Evolutionary conservation across 2,329 filamentous ascomycete genomes (phyloP).

Genomic region (Leptosphaerulina australis): DNA sequence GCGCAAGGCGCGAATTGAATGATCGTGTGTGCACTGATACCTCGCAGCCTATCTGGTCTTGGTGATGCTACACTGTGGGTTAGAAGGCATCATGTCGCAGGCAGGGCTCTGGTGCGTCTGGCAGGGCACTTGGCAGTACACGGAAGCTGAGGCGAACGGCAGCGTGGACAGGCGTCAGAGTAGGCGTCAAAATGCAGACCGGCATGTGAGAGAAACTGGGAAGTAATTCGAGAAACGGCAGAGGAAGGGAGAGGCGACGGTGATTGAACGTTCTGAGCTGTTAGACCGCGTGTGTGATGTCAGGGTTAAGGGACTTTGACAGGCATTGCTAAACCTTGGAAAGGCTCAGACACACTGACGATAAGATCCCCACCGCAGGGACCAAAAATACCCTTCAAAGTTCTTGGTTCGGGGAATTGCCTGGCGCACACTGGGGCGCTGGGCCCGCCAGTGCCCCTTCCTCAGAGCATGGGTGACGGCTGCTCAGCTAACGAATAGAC

Average conservation of each 20-base stretch:
- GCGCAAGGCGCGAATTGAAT: conserved; percentile 27
- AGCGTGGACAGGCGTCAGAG: neutral
- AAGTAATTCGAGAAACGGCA: conserved; percentile 16
- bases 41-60: conserved; percentile 16
- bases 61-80: conserved; percentile 22
- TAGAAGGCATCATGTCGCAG: conserved; percentile 32
- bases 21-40: conserved; percentile 20
- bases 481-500: conserved; percentile 1
- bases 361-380: conserved; percentile 22
- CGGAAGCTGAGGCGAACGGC: conserved; percentile 10
- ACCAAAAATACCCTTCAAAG: conserved; percentile 29
- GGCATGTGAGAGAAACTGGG: conserved; percentile 9
- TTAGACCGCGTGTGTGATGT: conserved; percentile 19
- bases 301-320: conserved; percentile 19
- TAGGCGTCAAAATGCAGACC: conserved; percentile 7
- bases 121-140: conserved; percentile 15
- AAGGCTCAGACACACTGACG: conserved; percentile 24
- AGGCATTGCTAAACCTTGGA: conserved; percentile 19
- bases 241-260: conserved; percentile 15
- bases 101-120: too few species aligned
- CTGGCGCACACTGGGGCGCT: conserved; percentile 13
- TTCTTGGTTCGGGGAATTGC: conserved; percentile 28
- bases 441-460: conserved; percentile 16
- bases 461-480: conserved; percentile 11
- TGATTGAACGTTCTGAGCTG: conserved; percentile 13